These are phyloP conservation scores for Closterium sp. DNA, from an alignment of 139 green algal genomes.

Conservation along the genomic window DNA sequence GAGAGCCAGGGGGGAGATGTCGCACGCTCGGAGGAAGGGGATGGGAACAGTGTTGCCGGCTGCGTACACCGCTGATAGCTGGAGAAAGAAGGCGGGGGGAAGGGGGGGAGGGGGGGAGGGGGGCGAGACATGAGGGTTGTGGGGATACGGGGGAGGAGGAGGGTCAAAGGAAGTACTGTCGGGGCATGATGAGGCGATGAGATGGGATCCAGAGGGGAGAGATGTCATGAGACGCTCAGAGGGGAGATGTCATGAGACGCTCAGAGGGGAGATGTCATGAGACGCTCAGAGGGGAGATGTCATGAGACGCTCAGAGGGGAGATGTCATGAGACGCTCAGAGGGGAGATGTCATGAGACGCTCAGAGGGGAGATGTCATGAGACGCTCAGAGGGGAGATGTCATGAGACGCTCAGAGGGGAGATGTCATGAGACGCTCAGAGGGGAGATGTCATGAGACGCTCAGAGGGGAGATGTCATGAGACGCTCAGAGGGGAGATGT, in stretches of 20 bases:
- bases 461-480: background rate
- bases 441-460: slow-evolving; percentile 28
- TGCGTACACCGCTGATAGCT: slow-evolving; percentile 30
- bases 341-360: slow-evolving; percentile 28
- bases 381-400: slow-evolving; percentile 9
- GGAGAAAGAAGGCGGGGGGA: background rate
- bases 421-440: background rate
- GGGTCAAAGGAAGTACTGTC: background rate
- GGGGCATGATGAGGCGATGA: background rate
- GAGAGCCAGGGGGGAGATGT: slow-evolving; percentile 27
- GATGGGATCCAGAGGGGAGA: slow-evolving; percentile 1
- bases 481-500: slow-evolving; percentile 9
- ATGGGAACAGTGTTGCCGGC: slow-evolving; percentile 37
- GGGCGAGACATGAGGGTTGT: background rate
- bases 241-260: too few species aligned
- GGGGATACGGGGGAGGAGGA: background rate
- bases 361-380: background rate
- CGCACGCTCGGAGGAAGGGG: slow-evolving; percentile 21
- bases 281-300: slow-evolving; percentile 9
- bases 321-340: background rate
- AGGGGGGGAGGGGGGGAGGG: background rate
- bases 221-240: too few species aligned
- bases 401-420: too few species aligned
- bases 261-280: background rate
- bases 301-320: too few species aligned